Base-by-base conservation (phyloP, 148 eudicot genomes). In the Suaeda aralocaspica region DNA sequence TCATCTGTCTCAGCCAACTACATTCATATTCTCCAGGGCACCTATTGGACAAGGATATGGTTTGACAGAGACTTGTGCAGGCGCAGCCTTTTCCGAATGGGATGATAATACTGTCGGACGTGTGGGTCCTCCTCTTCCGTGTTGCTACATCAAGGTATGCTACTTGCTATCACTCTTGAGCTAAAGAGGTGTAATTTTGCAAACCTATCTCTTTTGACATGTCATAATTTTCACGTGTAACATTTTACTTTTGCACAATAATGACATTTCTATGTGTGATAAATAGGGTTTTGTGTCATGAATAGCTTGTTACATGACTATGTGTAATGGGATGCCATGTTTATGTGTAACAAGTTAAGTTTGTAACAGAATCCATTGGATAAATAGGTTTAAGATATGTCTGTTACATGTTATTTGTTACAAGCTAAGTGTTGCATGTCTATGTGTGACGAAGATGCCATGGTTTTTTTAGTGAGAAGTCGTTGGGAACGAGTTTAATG, bases 41-140 rank as follows among this genome's bases (percentile, higher is more conserved):
- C 92, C 98, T 42, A 84, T 93, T 77, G 98, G 95, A 70, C 98
- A 93, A 83, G 98, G 91, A 59, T 93, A 93, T 78, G 98, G 98
- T 61, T 77, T 93, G 78, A 93, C 98, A 57, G 98, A 93, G 80
- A 93, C 98, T 11, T 93, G 86, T 82, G 98, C 98, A 57, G 98
- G 98, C 66, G 96, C 89, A 79, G 82, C 98, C 56, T 93, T 93
- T 71, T 79, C 91, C 26, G 98, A 93, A 79, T 77, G 69, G 73
- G 96, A 91, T 82, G 98, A 93, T 76, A 62, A 70, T 61, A 84
- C 88, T 69, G 96, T 93, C 62, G 98, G 96, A 53, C 98, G 98
- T 77, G 98, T 93, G 75, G 98, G 98, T 61, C 98, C 98, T 56
- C 98, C 98, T 28, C 89, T 93, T 84, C 98, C 98, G 69, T 90